Percentiles rank a stretch among this genome's conserved stretches.
Evolutionary conservation across 768 basidiomycete genomes (phyloP).

Genomic region (Gloeopeniophorella convolvens): DNA sequence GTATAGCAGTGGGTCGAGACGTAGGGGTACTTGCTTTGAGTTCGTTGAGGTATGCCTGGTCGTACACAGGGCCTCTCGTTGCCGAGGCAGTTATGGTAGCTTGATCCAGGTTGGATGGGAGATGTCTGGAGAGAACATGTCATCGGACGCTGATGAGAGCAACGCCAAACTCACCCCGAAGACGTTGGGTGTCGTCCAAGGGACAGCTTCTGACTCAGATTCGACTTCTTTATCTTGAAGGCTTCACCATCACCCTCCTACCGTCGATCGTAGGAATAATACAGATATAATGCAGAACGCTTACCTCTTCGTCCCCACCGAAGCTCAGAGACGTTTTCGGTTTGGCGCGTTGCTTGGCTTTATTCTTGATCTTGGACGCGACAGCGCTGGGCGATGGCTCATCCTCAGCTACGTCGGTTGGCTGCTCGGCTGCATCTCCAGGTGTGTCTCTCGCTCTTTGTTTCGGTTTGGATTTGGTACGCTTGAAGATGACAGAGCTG

Average conservation of each 20-base stretch:
- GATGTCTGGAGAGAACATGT: neutral
- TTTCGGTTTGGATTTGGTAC: conserved; percentile 35
- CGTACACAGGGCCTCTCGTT: conserved; percentile 56
- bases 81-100: conserved; percentile 26
- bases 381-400: conserved; percentile 51
- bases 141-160: too few species aligned
- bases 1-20: conserved; percentile 37
- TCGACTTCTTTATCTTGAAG: conserved; percentile 80
- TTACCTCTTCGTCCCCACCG: conserved; percentile 62
- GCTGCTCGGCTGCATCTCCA: conserved; percentile 13
- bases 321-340: conserved; percentile 71
- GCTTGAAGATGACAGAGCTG: conserved; percentile 37
- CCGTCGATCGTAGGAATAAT: conserved; percentile 23
- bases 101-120: conserved; percentile 8
- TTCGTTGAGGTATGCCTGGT: conserved; percentile 65
- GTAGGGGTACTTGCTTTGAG: conserved; percentile 72
- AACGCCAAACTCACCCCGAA: conserved; percentile 15
- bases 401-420: conserved; percentile 25
- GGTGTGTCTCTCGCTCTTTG: conserved; percentile 35
- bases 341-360: conserved; percentile 53
- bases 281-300: conserved; percentile 5
- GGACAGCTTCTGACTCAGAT: conserved; percentile 57
- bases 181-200: conserved; percentile 46
- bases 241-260: conserved; percentile 56
- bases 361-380: conserved; percentile 64